phyloP scores from a whole-genome alignment of 805 yeast genomes.

The Yamadazyma phyllophila region DNA sequence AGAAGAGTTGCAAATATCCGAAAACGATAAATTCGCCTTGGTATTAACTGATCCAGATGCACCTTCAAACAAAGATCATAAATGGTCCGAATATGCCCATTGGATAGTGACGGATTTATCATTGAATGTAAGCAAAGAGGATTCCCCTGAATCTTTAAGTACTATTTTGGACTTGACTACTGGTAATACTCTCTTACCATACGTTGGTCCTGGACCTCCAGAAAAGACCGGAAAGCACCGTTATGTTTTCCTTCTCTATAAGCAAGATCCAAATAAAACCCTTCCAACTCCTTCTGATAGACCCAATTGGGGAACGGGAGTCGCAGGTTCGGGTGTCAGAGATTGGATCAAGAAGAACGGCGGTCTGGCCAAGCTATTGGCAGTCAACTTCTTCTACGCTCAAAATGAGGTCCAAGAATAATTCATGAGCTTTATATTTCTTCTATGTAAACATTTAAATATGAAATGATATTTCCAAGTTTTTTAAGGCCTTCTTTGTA shows the following conservation, averaged over 20 bases:
- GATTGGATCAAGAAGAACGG: conserved; percentile 68
- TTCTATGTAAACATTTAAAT: neutral
- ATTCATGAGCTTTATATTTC: neutral
- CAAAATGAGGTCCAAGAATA: conserved; percentile 43
- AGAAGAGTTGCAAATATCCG: conserved; percentile 38
- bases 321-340: conserved; percentile 72
- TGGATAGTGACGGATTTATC: conserved; percentile 59
- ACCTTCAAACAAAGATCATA: conserved; percentile 76
- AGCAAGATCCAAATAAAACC: conserved; percentile 52
- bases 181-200: conserved; percentile 48
- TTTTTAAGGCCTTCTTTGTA: conserved; percentile 14
- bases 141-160: conserved; percentile 24
- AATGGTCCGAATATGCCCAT: conserved; percentile 87
- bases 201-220: conserved; percentile 91
- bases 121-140: conserved; percentile 22
- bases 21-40: conserved; percentile 61
- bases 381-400: conserved; percentile 83
- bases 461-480: neutral
- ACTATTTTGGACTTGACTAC: conserved; percentile 33
- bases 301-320: conserved; percentile 84
- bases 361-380: conserved; percentile 57
- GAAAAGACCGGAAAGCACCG: conserved; percentile 82
- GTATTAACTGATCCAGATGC: conserved; percentile 94
- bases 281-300: conserved; percentile 51
- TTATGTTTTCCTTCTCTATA: conserved; percentile 73